phyloP scores from a whole-genome alignment of 176 grass and related monocot genomes.

The Ampelocalamus luodianensis region DNA sequence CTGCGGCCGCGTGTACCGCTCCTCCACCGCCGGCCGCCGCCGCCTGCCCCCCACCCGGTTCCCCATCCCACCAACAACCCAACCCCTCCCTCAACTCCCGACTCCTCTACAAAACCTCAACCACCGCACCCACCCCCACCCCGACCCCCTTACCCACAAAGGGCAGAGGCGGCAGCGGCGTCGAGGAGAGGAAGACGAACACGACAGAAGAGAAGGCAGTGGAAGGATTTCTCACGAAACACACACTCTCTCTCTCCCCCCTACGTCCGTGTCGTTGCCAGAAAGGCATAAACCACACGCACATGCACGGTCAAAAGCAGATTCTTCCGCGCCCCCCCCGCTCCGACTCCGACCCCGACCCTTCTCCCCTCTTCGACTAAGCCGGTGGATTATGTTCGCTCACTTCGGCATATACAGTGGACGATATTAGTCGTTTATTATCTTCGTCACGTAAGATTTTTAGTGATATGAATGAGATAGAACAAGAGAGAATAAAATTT shows the following conservation, averaged over 20 bases:
- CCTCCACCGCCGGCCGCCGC: conserved; percentile 69
- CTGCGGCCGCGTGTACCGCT: conserved; percentile 85
- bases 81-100: background rate
- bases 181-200: background rate
- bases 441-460: too few relatives aligned
- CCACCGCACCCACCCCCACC: background rate
- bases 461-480: too few relatives aligned
- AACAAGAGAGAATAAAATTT: too few relatives aligned
- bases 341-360: background rate
- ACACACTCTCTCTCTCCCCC: background rate
- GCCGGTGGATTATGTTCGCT: background rate
- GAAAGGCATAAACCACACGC: conserved; percentile 24
- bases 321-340: conserved; percentile 36
- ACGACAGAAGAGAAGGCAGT: conserved; percentile 31
- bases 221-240: conserved; percentile 31
- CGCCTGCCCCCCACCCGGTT: conserved; percentile 49
- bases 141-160: background rate
- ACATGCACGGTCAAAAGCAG: conserved; percentile 31
- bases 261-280: background rate
- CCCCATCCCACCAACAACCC: conserved; percentile 37
- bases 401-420: too few relatives aligned
- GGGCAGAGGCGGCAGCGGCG: background rate
- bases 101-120: conserved; percentile 18
- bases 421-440: too few relatives aligned
- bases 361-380: too few relatives aligned